Conservation (phyloP, 768 basidiomycete species). For the Albatrellus ellisii region DNA sequence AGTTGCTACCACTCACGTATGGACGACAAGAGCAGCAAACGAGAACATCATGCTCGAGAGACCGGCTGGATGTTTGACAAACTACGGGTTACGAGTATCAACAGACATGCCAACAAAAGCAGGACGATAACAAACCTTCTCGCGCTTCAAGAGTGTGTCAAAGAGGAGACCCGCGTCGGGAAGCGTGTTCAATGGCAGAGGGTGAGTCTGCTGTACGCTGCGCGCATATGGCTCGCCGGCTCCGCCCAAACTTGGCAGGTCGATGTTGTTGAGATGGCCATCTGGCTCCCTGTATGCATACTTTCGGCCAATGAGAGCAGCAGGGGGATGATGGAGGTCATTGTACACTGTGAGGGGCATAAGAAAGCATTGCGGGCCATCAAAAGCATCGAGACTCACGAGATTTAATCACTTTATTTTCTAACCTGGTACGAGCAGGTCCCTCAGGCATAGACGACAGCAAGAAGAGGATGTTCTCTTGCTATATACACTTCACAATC, state of each 20-base stretch:
- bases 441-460: slow-evolving; percentile 41
- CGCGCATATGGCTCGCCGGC: slow-evolving; percentile 73
- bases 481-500: slow-evolving; percentile 25
- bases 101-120: not conserved
- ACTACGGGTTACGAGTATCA: slow-evolving; percentile 26
- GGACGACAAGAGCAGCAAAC: slow-evolving; percentile 75
- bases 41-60: slow-evolving; percentile 72
- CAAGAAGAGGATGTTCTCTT: slow-evolving; percentile 56
- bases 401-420: slow-evolving; percentile 32
- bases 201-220: slow-evolving; percentile 59
- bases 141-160: slow-evolving; percentile 63
- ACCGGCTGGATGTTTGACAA: slow-evolving; percentile 64
- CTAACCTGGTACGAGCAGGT: slow-evolving; percentile 24
- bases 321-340: slow-evolving; percentile 69
- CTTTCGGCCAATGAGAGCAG: slow-evolving; percentile 48
- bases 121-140: slow-evolving; percentile 34
- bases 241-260: slow-evolving; percentile 59
- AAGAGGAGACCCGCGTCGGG: slow-evolving; percentile 76
- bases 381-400: slow-evolving; percentile 22
- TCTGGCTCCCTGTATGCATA: slow-evolving; percentile 65
- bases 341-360: slow-evolving; percentile 45
- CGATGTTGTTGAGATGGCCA: slow-evolving; percentile 65
- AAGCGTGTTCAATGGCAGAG: slow-evolving; percentile 51
- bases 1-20: slow-evolving; percentile 30
- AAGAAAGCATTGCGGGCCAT: not conserved